Evolutionary conservation across 2,329 filamentous ascomycete species (phyloP).

Genomic region (Pseudocercospora vitis): DNA sequence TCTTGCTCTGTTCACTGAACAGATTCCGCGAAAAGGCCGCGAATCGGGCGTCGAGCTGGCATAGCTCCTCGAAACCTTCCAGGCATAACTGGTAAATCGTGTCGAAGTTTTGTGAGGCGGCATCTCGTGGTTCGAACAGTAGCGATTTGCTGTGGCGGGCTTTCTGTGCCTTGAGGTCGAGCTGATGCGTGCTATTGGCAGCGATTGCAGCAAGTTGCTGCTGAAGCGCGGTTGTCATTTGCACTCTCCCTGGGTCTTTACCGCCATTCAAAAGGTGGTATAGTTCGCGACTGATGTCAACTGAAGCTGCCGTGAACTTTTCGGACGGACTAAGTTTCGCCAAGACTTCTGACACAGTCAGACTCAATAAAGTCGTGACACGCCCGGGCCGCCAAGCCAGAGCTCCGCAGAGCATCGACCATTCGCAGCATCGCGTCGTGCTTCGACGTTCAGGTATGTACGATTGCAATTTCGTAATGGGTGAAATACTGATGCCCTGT

Average conservation of each 20-base stretch:
- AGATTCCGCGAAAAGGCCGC: conserved; percentile 70
- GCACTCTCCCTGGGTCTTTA: too few relatives aligned
- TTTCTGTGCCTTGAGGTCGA: conserved; percentile 92
- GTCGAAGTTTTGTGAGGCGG: conserved; percentile 85
- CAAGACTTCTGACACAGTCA: not conserved
- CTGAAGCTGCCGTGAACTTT: conserved; percentile 9
- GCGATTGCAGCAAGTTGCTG: conserved; percentile 93
- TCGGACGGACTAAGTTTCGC: conserved; percentile 5
- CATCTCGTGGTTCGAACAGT: conserved; percentile 84
- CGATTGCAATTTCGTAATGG: not conserved
- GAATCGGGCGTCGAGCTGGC: conserved; percentile 80
- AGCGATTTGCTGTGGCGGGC: conserved; percentile 89
- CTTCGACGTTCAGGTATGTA: conserved; percentile 8
- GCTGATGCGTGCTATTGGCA: conserved; percentile 81
- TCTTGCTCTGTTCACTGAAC: conserved; percentile 91
- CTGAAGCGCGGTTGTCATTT: conserved; percentile 82
- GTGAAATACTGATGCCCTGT: not conserved
- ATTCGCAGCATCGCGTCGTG: not conserved
- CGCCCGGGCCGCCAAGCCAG: not conserved
- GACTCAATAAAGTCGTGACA: conserved; percentile 11
- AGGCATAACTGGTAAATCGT: conserved; percentile 82
- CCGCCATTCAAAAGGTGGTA: too few relatives aligned
- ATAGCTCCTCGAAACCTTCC: conserved; percentile 89
- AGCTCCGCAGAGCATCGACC: not conserved
- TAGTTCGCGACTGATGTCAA: not conserved